phyloP scores from a whole-genome alignment of 2,329 filamentous ascomycete genomes.

The Stagonosporopsis tanaceti region DNA sequence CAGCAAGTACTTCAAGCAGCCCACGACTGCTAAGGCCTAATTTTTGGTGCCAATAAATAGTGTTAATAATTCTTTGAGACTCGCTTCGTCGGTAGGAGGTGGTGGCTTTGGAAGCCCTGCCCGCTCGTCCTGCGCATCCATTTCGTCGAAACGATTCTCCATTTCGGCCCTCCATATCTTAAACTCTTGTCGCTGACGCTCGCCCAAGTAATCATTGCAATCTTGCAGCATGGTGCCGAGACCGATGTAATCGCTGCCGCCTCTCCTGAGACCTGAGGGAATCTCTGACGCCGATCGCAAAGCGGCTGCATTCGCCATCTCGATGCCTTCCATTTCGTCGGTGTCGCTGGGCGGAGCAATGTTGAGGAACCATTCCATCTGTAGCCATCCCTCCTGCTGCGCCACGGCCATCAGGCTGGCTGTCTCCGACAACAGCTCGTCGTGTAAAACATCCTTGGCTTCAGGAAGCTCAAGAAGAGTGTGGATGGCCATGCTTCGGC shows the following conservation, averaged over 20 bases:
- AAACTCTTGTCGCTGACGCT: slow-evolving; percentile 68
- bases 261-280: slow-evolving; percentile 51
- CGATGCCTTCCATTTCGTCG: slow-evolving; percentile 40
- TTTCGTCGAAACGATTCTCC: slow-evolving; percentile 62
- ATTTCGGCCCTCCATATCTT: slow-evolving; percentile 70
- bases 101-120: not conserved
- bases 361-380: slow-evolving; percentile 65
- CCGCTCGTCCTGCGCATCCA: slow-evolving; percentile 46
- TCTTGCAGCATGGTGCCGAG: slow-evolving; percentile 77
- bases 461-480: slow-evolving; percentile 58
- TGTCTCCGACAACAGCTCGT: slow-evolving; percentile 51
- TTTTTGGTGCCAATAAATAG: not conserved
- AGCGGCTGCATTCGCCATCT: slow-evolving; percentile 29
- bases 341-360: slow-evolving; percentile 47
- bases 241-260: slow-evolving; percentile 57
- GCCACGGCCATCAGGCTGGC: slow-evolving; percentile 45
- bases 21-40: slow-evolving; percentile 36
- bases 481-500: slow-evolving; percentile 57
- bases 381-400: slow-evolving; percentile 54
- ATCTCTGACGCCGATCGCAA: slow-evolving; percentile 42
- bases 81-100: not conserved
- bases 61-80: not conserved
- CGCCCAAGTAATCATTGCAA: slow-evolving; percentile 74
- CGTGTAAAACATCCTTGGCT: slow-evolving; percentile 57
- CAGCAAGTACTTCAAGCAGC: slow-evolving; percentile 72